Conservation (phyloP, 2,329 filamentous ascomycete species). For the Colletotrichum lindemuthianum region DNA sequence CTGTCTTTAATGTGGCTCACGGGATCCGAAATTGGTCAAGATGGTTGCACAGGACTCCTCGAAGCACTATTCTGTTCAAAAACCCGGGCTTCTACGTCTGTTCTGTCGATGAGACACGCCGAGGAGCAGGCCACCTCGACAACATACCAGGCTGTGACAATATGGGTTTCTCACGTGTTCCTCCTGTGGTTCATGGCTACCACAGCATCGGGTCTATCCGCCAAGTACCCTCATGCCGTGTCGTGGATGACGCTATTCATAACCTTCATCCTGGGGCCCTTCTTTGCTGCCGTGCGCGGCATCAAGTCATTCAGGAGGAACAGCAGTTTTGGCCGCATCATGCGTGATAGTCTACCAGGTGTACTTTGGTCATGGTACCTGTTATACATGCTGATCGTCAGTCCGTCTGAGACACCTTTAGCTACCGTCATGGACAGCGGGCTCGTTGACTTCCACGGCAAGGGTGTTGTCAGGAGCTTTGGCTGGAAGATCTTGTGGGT, state of each 20-base stretch:
- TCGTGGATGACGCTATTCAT: background rate
- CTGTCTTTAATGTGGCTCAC: slow-evolving; percentile 2
- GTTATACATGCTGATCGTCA: too few relatives aligned
- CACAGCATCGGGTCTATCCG: background rate
- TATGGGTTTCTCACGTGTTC: background rate
- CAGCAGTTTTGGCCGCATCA: background rate
- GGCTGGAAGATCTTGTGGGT: background rate
- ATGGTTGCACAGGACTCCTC: slow-evolving; percentile 6
- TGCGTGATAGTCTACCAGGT: background rate
- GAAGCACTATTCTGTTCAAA: background rate
- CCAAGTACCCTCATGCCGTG: background rate
- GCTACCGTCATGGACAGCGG: background rate
- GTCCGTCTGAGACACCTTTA: too few relatives aligned
- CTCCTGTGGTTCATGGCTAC: slow-evolving; percentile 5
- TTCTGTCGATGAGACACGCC: background rate
- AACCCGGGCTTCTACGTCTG: background rate
- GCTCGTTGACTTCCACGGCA: background rate
- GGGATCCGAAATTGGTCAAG: background rate
- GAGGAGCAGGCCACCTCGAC: background rate
- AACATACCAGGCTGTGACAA: background rate
- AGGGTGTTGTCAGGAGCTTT: too few relatives aligned
- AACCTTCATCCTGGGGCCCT: background rate
- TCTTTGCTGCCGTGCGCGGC: background rate
- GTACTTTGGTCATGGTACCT: too few relatives aligned
- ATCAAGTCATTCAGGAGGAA: background rate